Percentiles rank a stretch among this genome's conserved stretches.
Evolutionary conservation across 2,329 filamentous ascomycete genomes (phyloP).

Genomic region (Calonectria crousiana): DNA sequence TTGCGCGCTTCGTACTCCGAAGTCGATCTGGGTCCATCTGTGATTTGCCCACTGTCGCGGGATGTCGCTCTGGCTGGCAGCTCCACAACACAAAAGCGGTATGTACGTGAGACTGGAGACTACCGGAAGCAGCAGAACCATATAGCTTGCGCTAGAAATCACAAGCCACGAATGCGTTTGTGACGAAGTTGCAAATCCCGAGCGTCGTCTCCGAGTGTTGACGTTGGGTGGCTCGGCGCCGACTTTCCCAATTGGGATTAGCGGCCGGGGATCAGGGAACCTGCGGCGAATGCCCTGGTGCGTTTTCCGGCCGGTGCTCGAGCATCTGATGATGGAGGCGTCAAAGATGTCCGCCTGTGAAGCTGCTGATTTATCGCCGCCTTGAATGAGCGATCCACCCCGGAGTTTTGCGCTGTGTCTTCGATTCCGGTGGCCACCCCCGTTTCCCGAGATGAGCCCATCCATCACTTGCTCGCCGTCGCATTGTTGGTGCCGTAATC

Average conservation of each 20-base stretch:
- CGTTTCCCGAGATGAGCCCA: slow-evolving; percentile 9
- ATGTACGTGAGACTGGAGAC: not conserved
- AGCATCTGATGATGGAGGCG: not conserved
- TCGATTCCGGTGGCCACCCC: not conserved
- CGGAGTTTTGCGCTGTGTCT: not conserved
- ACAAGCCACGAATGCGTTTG: slow-evolving; percentile 4
- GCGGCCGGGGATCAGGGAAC: not conserved
- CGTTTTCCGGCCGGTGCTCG: not conserved
- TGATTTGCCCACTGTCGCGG: not conserved
- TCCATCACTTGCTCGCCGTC: not conserved
- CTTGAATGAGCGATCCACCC: not conserved
- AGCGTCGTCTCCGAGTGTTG: not conserved
- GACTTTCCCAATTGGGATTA: slow-evolving; percentile 31
- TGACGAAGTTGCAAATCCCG: slow-evolving; percentile 13
- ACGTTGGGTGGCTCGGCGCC: slow-evolving; percentile 27
- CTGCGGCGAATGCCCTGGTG: not conserved
- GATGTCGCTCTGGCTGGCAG: not conserved
- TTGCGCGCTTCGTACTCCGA: slow-evolving; percentile 31
- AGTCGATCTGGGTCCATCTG: slow-evolving; percentile 20
- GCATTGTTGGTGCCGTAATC: not conserved
- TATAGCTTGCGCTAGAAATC: slow-evolving; percentile 16
- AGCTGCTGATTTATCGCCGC: slow-evolving; percentile 5
- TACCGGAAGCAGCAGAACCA: slow-evolving; percentile 19
- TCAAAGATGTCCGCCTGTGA: not conserved
- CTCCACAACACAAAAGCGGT: slow-evolving; percentile 9